A percentile compares a stretch with the other conserved stretches of the same genome.
Evolutionary conservation across 768 basidiomycete species (phyloP).

Genomic region (Lentinus tigrinus): DNA sequence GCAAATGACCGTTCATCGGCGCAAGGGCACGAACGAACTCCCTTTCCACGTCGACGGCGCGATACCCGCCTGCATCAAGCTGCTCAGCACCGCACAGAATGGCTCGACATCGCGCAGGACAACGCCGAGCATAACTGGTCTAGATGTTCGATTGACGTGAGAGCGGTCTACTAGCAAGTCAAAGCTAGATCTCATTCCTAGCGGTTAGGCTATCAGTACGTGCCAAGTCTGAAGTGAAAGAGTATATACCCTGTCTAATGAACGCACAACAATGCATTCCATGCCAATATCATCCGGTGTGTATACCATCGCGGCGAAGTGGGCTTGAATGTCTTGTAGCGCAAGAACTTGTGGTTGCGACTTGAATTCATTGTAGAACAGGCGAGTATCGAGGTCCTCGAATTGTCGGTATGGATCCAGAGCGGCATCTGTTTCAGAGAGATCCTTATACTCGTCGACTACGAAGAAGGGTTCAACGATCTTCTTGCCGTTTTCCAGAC

Average conservation of each 20-base stretch:
- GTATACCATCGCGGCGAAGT: not conserved
- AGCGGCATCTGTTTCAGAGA: not conserved
- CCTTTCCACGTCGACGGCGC: no score
- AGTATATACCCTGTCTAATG: not conserved
- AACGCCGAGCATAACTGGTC: no score
- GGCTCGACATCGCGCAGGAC: no score
- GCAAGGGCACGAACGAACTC: no score
- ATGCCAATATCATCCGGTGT: not conserved
- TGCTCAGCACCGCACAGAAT: no score
- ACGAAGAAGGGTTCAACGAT: not conserved
- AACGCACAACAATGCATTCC: not conserved
- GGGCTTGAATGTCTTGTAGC: not conserved
- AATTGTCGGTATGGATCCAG: not conserved
- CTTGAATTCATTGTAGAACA: not conserved
- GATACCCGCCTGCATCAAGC: no score
- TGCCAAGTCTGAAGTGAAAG: no score
- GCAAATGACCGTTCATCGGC: no score
- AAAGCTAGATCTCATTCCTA: no score
- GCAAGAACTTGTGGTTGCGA: not conserved
- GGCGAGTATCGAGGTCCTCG: not conserved
- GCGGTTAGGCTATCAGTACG: no score
- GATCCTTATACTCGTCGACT: not conserved
- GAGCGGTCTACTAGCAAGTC: no score
- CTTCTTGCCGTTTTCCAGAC: not conserved
- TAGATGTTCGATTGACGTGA: no score